Evolutionary conservation across 257 asterid species (phyloP), one percentile per base, ranked within the genome.

Genomic region (Marsdenia floribunda): DNA sequence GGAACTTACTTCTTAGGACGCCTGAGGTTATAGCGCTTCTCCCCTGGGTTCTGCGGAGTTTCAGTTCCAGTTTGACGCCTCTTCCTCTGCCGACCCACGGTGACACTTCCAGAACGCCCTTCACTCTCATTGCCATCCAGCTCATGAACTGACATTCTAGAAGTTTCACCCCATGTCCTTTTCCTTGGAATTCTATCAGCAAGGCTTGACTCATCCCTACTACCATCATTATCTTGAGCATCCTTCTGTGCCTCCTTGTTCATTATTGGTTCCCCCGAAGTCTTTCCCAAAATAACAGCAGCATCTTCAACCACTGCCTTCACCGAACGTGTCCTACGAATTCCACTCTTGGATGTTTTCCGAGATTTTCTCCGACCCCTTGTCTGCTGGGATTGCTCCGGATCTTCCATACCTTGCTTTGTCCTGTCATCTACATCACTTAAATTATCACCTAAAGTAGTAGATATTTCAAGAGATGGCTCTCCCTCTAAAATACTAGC

Each of bases 241-340:
- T 79, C 87, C 66, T 76, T 84, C 18, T 68, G 75, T 63, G 71
- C 80, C 75, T 76, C 83, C 83, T 83, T 84, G 68, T 70, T 60
- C 57, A 52, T 73, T 65, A 70, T 61, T 52, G 38, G 40, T 77
- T 71, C 85, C 60, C 73, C 86, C 6, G 88, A 57, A 35, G 70
- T 73, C 82, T 82, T 74, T 59, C 87, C 83, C 72, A 89, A 78
- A 81, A 89, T 81, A 77, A 80, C 85, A 46, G 83, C 87, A 57
- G 87, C 93, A 42, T 93, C 97, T 84, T 93, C 90, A 85, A 91
- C 90, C 57, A 81, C 95, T 24, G 80, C 89, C 78, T 85, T 88
- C 57, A 83, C 90, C 37, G 96, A 83, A 64, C 73, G 86, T 63
- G 85, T 86, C 77, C 92, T 82, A 80, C 68, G 86, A 78, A 84